Evolutionary conservation across 169 alveolate genomes (phyloP).

Genomic region (Plasmodium coatneyi): DNA sequence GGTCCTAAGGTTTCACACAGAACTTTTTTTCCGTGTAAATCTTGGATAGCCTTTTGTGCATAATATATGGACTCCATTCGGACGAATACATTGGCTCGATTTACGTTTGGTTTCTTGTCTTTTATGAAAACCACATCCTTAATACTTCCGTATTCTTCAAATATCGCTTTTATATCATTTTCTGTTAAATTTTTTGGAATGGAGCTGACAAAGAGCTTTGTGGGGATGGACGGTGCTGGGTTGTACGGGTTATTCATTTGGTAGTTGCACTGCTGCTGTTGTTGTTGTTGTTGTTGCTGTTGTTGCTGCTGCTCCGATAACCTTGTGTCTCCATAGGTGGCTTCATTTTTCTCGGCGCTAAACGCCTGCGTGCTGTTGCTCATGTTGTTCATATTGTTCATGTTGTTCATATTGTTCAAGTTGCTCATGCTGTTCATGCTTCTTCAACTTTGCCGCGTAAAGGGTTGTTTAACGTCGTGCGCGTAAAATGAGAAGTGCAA

Average conservation of each 20-base stretch:
- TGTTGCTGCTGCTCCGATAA: conserved; percentile 15
- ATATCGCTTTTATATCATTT: conserved; percentile 82
- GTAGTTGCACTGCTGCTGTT: conserved; percentile 36
- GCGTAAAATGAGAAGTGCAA: not conserved
- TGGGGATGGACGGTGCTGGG: conserved; percentile 93
- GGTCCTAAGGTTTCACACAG: conserved; percentile 89
- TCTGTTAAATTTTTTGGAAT: conserved; percentile 89
- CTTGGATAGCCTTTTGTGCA: conserved; percentile 92
- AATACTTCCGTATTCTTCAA: conserved; percentile 89
- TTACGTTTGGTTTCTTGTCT: conserved; percentile 87
- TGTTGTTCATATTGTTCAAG: not conserved
- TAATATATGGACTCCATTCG: conserved; percentile 89
- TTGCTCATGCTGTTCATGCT: not conserved
- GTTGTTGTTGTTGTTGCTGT: conserved; percentile 21
- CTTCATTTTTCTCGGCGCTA: conserved; percentile 29
- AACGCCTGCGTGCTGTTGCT: conserved; percentile 40
- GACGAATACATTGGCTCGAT: conserved; percentile 87
- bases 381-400: conserved; percentile 35
- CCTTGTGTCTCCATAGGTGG: conserved; percentile 39
- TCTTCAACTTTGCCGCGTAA: not conserved
- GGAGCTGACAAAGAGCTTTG: conserved; percentile 90
- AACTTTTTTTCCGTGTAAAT: conserved; percentile 83
- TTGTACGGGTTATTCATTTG: conserved; percentile 80
- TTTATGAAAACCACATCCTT: conserved; percentile 87
- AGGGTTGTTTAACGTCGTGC: not conserved